phyloP scores from a whole-genome alignment of 108 stramenopile species.

The Bacterosira constricta region DNA sequence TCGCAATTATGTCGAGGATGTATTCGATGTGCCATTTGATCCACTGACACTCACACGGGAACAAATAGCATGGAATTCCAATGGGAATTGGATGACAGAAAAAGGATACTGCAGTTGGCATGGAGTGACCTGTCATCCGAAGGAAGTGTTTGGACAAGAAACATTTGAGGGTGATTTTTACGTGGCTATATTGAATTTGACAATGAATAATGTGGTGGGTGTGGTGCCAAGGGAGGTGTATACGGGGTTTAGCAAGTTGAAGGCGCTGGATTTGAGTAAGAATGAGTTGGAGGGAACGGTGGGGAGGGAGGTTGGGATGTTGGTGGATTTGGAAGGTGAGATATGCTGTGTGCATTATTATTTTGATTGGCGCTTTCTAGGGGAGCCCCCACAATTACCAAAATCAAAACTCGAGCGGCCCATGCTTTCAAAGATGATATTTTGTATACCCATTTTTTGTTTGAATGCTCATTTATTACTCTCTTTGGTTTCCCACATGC shows the following conservation, averaged over 20 bases:
- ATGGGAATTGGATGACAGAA: slow-evolving; percentile 28
- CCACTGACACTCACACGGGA: not conserved
- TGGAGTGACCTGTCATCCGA: slow-evolving; percentile 38
- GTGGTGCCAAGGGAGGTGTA: slow-evolving; percentile 54
- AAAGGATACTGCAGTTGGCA: slow-evolving; percentile 39
- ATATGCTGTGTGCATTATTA: slow-evolving; percentile 4
- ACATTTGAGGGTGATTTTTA: slow-evolving; percentile 26
- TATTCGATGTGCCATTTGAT: slow-evolving; percentile 4
- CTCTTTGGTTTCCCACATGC: too few species aligned
- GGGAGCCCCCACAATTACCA: too few species aligned
- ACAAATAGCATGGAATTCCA: slow-evolving; percentile 22
- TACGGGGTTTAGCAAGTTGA: slow-evolving; percentile 39
- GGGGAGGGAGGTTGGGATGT: slow-evolving; percentile 36
- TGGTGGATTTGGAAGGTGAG: slow-evolving; percentile 40
- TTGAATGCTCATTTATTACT: not conserved
- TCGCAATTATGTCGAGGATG: not conserved
- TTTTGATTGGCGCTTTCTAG: not conserved
- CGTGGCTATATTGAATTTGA: slow-evolving; percentile 53
- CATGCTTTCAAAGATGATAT: too few species aligned
- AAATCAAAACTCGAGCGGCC: too few species aligned
- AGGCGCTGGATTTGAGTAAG: slow-evolving; percentile 45
- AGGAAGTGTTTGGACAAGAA: not conserved
- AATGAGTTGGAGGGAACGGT: slow-evolving; percentile 52
- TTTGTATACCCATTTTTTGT: too few species aligned
- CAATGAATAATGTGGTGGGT: slow-evolving; percentile 58